Conservation (phyloP, 805 yeast species). For the Candida insectorum region DNA sequence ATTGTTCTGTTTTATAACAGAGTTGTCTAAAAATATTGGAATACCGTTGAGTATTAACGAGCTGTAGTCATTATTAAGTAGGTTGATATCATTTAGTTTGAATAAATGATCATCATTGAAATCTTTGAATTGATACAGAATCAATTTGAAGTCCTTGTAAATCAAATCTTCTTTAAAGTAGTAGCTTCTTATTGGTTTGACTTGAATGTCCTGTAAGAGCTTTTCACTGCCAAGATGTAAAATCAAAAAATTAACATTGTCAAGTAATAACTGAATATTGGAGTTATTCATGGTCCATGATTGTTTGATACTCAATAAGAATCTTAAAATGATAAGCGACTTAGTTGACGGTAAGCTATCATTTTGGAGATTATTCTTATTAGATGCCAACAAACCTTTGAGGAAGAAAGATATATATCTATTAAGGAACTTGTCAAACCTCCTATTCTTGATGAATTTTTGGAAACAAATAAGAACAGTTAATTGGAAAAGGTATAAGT, state of each 20-base stretch:
- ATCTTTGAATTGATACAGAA: constrained; percentile 54
- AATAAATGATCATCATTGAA: constrained; percentile 55
- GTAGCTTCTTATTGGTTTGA: constrained; percentile 47
- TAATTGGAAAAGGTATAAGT: constrained; percentile 20
- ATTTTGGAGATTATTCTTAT: too few species aligned
- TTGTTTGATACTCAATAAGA: constrained; percentile 35
- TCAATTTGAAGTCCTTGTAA: constrained; percentile 56
- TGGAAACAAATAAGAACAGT: constrained; percentile 21
- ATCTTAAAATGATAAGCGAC: constrained; percentile 31
- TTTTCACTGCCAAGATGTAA: not conserved
- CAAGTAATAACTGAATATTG: not conserved
- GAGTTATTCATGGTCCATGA: not conserved
- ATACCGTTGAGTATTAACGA: constrained; percentile 7
- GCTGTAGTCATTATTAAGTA: constrained; percentile 20
- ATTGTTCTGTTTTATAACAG: not conserved
- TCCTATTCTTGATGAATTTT: constrained; percentile 9
- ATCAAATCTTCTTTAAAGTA: constrained; percentile 64
- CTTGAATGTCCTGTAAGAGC: constrained; percentile 1
- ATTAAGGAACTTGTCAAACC: constrained; percentile 6
- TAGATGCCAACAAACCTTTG: constrained; percentile 2
- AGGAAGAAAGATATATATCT: constrained; percentile 8
- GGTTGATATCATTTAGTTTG: constrained; percentile 17
- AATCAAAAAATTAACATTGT: not conserved
- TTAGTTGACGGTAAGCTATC: not conserved
- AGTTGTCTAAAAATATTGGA: constrained; percentile 14